Base-by-base conservation (phyloP, 2,329 filamentous ascomycete species). In the Cordyceps fumosorosea region DNA sequence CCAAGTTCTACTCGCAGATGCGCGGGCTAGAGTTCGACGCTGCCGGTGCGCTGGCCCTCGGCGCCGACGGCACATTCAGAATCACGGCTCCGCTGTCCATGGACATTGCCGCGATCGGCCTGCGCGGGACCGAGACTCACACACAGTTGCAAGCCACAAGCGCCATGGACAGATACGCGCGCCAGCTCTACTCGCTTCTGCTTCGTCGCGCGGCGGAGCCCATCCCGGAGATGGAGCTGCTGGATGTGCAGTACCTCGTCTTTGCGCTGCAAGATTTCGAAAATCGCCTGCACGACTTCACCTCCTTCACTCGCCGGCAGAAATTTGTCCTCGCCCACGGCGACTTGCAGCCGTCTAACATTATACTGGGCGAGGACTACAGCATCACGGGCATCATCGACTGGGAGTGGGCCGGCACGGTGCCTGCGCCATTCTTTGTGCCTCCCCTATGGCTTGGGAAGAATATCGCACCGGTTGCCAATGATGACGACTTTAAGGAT, bases 371-470 rank as follows among this genome's bases (percentile, higher is more conserved):
- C 22, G 56, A 51, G 11, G 56, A 60, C 50, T 52, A 34, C 18
- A 56, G 42, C 48, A 59, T 63, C 44, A 56, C 50, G 26, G 62
- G 55, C 11, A 63, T 63, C 51, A 56, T 63, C 29, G 62, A 60
- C 44, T 63, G 62, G 62, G 62, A 63, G 29, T 60, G 62, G 62
- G 56, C 54, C 12, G 53, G 45, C 8, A 57, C 53, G 1, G 53
- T 62, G 18, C 60, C 60, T 11, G 14, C 16, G 14, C n/a, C 29
- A 1, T 62, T 62, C 37, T 57, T 62, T 24, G 52, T 57, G 1
- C 60, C 60, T 10, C 60, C 54, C 11, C 45, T 57, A 3, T 62
- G 60, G 60, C 47, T 62, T 52, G 59, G 59, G 4, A 54, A 45
- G 22, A 18, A 60, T 20, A 20, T 60, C 14, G 34, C 32, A 12